These are phyloP conservation scores for Annulohypoxylon truncatum DNA, from an alignment of 2,329 filamentous ascomycete species.

Conservation along the genomic window DNA sequence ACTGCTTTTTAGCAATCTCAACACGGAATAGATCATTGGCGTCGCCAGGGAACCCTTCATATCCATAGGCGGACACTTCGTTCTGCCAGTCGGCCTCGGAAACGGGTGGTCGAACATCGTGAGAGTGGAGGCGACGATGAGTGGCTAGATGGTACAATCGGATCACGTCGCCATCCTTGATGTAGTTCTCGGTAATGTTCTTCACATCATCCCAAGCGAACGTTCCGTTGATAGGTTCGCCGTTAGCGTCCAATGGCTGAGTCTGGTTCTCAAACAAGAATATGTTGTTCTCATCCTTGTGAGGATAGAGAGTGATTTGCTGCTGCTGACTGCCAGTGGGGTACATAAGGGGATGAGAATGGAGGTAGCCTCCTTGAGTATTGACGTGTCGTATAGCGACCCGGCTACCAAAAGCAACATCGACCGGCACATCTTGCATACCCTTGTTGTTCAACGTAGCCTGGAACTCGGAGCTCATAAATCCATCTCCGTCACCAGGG, in stretches of 20 bases:
- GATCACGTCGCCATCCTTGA: conserved; percentile 84
- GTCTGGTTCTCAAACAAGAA: conserved; percentile 97
- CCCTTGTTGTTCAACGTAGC: conserved; percentile 95
- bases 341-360: conserved; percentile 98
- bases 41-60: conserved; percentile 95
- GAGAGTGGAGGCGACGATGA: conserved; percentile 91
- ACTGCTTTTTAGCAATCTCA: conserved; percentile 93
- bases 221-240: conserved; percentile 82
- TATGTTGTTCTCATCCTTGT: conserved; percentile 98
- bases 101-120: conserved; percentile 89
- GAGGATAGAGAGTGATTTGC: conserved; percentile 96
- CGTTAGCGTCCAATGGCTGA: conserved; percentile 82
- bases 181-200: conserved; percentile 67
- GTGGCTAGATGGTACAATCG: conserved; percentile 87
- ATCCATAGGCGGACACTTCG: conserved; percentile 96
- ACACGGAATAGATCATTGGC: conserved; percentile 96
- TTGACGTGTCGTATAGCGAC: conserved; percentile 92
- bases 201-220: conserved; percentile 82
- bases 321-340: conserved; percentile 98
- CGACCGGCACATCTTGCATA: conserved; percentile 94
- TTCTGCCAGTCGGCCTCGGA: conserved; percentile 94
- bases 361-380: conserved; percentile 96
- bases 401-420: conserved; percentile 89
- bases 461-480: conserved; percentile 99
- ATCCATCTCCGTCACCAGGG: conserved; percentile 96